phyloP scores from a whole-genome alignment of 75 land plant species.

The Sequoia sempervirens region DNA sequence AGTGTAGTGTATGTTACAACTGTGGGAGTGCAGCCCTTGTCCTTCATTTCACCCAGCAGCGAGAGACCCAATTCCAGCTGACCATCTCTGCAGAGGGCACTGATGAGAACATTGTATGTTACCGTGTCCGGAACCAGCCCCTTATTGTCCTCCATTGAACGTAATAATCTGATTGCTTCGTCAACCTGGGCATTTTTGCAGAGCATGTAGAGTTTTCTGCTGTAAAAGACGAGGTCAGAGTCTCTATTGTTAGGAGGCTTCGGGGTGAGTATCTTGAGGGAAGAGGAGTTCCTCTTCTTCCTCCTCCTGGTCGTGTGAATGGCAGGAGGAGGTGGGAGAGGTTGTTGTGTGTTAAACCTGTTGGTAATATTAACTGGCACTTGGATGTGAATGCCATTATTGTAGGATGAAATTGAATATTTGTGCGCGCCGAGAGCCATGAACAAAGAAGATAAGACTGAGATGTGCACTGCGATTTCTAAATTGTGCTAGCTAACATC shows the following conservation, averaged over 20 bases:
- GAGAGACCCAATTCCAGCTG: conserved; percentile 4
- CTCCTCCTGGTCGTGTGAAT: not conserved
- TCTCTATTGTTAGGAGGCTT: conserved; percentile 9
- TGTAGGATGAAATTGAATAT: not conserved
- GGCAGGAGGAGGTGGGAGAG: not conserved
- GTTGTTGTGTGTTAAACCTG: not conserved
- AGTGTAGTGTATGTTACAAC: conserved; percentile 9
- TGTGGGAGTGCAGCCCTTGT: conserved; percentile 2
- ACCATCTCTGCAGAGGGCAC: conserved; percentile 11
- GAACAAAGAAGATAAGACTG: not conserved
- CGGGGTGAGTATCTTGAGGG: not conserved
- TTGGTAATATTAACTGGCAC: not conserved
- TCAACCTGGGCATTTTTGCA: conserved; percentile 35
- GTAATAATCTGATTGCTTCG: conserved; percentile 34
- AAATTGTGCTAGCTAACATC: too few relatives aligned
- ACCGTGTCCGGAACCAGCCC: conserved; percentile 6
- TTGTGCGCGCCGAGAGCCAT: not conserved
- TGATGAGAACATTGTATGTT: conserved; percentile 19
- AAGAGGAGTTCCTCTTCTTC: not conserved
- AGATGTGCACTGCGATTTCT: not conserved
- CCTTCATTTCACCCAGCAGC: conserved; percentile 10
- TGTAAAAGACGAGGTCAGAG: conserved; percentile 52
- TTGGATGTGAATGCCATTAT: not conserved
- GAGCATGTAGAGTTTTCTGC: conserved; percentile 43
- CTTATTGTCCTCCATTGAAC: conserved; percentile 47